Evolutionary conservation across 345 rosid genomes (phyloP), one percentile per base, ranked within the genome.

Genomic region (Melaleuca alternifolia): DNA sequence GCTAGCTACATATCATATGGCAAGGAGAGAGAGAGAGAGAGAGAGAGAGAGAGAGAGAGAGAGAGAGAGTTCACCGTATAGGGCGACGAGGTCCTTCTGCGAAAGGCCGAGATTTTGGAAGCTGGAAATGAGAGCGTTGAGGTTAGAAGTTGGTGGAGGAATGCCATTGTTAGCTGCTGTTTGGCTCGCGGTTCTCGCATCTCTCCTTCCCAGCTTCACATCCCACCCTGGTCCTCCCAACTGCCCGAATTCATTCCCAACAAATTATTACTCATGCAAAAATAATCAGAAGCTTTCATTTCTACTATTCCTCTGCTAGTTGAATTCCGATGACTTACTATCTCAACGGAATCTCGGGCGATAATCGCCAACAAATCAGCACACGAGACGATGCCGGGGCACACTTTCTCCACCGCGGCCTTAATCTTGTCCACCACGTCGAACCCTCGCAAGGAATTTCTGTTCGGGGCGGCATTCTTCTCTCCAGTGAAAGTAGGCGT

Each of bases 171-270:
- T 97, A 3, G 98, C 98, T 0, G 95, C 98, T 11, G 95, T 86
- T 75, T 90, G 97, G 90, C 98, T 95, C 16, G 99, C 95, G 1
- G 94, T 94, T 84, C 89, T 92, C 1, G 97, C 91, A 87, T 97
- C 99, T 91, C 99, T 93, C 88, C 98, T 94, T 88, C 98, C 99
- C 20, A 97, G 91, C 87, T 96, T 95, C 54, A 97, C 98, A 79
- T 90, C 71, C 98, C 98, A 97, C 23, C 18, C 87, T 0, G 95
- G 98, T 4, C 98, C 98, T 88, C 97, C 97, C 75, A 96, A 96
- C 98, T 97, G 65, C 52, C 61, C 83, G 41, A 84, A 85, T 23
- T 52, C 85, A 52, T 28, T 10, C 48, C 6, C 6, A 37, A 46
- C 75, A 76, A 14, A 11, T 20, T n/a, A 82, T 56, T 51, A 71